Evolutionary conservation across 257 asterid species (phyloP), one percentile per base, ranked within the genome.

Genomic region (Ehretia macrophylla): DNA sequence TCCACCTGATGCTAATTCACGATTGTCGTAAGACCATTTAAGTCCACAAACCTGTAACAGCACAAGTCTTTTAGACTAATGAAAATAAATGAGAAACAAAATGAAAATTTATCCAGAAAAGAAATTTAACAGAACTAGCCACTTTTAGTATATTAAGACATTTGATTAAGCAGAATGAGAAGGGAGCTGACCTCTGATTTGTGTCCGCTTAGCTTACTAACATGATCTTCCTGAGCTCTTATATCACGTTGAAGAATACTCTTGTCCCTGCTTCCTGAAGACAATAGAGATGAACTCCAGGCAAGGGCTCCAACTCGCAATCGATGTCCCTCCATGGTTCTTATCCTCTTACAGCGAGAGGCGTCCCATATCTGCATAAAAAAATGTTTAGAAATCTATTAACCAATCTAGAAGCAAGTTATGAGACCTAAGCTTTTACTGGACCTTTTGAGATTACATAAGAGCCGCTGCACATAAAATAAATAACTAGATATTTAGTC

Each of bases 1-100:
- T 73, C 97, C 99, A 66, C 99, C 99, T 0, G 97, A 92, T 69
- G 99, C 99, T 74, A 92, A 76, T 75, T 92, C 94, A 32, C 95
- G 88, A 76, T 80, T 88, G 74, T 92, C 97, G 65, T 81, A 83
- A 13, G 99, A 92, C 99, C 99, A 92, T 84, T 88, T 92, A 78
- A 92, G 81, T 62, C 99, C 99, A 79, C 99, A 92, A 66, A 92
- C 97, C 99, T 92, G 69, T 14, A 65, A 49, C 49, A 63, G 10
- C 80, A 54, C 62, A 17, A 27, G 32, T 49, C 38, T 55, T 32
- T 45, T 12, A 48, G 40, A 20, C 21, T 14, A 18, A 56, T 32
- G 32, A 59, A 52, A 44, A 10, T 17, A 23, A 65, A 16, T 14
- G 39, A 16, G 37, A 53, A 46, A 32, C 37, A 48, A 59, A 63